phyloP scores from a whole-genome alignment of 805 yeast genomes.

The Zygosaccharomyces kombuchaensis region DNA sequence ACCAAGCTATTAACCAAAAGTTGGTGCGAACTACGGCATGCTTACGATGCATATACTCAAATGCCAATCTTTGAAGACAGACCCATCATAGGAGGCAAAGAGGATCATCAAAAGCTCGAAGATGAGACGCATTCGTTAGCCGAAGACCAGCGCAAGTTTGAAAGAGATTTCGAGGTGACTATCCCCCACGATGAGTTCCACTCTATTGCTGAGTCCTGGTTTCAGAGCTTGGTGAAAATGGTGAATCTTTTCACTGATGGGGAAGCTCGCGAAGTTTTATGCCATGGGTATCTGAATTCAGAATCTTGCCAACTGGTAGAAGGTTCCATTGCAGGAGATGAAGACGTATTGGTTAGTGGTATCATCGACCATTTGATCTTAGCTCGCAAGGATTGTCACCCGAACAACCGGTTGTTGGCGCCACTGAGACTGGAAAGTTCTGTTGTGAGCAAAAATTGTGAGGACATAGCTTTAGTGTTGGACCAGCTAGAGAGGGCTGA shows the following conservation, averaged over 20 bases:
- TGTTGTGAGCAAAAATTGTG: conserved; percentile 4
- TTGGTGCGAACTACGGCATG: conserved; percentile 66
- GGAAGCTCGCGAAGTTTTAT: conserved; percentile 57
- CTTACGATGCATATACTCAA: conserved; percentile 50
- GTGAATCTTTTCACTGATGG: conserved; percentile 42
- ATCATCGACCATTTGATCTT: conserved; percentile 50
- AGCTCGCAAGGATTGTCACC: neutral
- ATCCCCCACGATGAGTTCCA: conserved; percentile 25
- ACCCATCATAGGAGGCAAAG: conserved; percentile 46
- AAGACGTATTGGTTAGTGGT: conserved; percentile 54
- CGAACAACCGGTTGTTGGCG: neutral
- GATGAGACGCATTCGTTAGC: conserved; percentile 40
- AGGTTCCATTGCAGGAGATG: conserved; percentile 12
- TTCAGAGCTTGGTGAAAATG: conserved; percentile 41
- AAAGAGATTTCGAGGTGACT: conserved; percentile 18
- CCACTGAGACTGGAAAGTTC: conserved; percentile 5
- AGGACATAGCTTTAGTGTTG: conserved; percentile 19
- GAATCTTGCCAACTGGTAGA: conserved; percentile 12
- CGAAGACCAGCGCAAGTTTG: conserved; percentile 13
- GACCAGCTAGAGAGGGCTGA: conserved; percentile 8
- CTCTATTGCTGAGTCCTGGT: conserved; percentile 36
- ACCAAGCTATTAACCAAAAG: conserved; percentile 53
- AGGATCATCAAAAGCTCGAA: conserved; percentile 48
- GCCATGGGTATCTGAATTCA: conserved; percentile 48
- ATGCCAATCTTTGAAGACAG: conserved; percentile 35